Conservation (phyloP, 441 rosid genomes). For the Melastoma candidum region DNA sequence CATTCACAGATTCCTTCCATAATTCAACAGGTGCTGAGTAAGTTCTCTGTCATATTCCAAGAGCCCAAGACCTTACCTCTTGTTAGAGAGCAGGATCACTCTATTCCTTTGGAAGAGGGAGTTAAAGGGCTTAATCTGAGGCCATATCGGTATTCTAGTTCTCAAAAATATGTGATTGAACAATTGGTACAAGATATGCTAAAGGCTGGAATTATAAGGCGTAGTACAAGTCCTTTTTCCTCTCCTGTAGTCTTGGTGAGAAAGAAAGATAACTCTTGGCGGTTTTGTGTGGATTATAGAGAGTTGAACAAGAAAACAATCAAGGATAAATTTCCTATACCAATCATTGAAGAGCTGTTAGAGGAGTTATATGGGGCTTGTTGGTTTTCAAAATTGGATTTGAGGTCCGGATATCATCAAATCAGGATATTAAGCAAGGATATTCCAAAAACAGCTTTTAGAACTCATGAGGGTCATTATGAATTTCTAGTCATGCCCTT, state of each 20-base stretch:
- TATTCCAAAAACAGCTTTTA: neutral
- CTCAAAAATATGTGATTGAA: neutral
- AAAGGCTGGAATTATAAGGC: neutral
- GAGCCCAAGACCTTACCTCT: neutral
- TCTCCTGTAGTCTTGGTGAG: neutral
- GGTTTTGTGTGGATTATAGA: neutral
- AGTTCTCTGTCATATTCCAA: neutral
- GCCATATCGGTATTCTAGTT: neutral
- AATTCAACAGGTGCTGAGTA: too few species aligned
- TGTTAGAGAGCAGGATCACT: neutral
- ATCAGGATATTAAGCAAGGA: neutral
- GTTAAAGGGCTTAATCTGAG: neutral
- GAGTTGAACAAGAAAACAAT: neutral
- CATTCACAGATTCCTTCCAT: too few species aligned
- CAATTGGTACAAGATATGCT: neutral
- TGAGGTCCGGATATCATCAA: neutral
- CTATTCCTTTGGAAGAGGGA: neutral
- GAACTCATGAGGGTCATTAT: neutral
- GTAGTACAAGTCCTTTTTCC: neutral
- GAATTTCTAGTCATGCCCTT: too few species aligned
- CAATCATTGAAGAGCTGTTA: neutral
- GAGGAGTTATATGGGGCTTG: neutral
- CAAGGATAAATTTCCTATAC: neutral
- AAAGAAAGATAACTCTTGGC: neutral
- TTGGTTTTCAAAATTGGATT: neutral